Percentiles rank a stretch among this genome's conserved stretches.
Evolutionary conservation across 192 early-diverging fungal species (phyloP).

Genomic region (Pecoramyces ruminantium): DNA sequence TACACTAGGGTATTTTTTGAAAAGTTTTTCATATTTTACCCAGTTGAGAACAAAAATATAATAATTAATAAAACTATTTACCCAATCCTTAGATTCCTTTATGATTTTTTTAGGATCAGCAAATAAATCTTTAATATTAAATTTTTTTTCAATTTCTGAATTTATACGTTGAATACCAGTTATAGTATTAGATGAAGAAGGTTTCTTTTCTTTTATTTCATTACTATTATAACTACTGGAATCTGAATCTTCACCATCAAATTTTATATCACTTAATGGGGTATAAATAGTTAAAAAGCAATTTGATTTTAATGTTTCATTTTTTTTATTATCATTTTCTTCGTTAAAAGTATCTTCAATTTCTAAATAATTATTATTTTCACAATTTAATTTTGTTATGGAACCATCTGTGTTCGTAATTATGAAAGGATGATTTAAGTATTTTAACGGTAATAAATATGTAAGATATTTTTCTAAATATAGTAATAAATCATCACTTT

Average conservation of each 20-base stretch:
- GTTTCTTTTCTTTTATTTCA: too few relatives aligned
- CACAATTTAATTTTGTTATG: not conserved
- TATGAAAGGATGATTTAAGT: not conserved
- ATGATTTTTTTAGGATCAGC: not conserved
- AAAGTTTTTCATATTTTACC: not conserved
- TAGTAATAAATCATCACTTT: not conserved
- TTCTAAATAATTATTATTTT: not conserved
- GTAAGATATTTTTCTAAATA: not conserved
- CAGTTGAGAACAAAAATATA: not conserved
- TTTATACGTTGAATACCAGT: too few relatives aligned
- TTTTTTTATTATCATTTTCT: not conserved
- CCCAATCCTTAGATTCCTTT: not conserved
- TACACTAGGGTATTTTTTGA: not conserved
- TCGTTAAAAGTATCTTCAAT: not conserved
- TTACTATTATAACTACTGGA: too few relatives aligned
- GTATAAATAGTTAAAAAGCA: not conserved
- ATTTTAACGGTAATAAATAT: not conserved
- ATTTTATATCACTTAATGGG: not conserved
- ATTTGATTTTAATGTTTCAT: not conserved
- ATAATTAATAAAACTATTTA: not conserved
- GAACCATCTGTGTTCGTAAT: not conserved
- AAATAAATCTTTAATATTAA: too few relatives aligned
- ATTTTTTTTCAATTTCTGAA: too few relatives aligned
- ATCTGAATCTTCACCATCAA: not conserved
- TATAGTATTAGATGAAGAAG: too few relatives aligned